Base-by-base conservation (phyloP, 805 yeast genomes). In the Lipomyces orientalis region DNA sequence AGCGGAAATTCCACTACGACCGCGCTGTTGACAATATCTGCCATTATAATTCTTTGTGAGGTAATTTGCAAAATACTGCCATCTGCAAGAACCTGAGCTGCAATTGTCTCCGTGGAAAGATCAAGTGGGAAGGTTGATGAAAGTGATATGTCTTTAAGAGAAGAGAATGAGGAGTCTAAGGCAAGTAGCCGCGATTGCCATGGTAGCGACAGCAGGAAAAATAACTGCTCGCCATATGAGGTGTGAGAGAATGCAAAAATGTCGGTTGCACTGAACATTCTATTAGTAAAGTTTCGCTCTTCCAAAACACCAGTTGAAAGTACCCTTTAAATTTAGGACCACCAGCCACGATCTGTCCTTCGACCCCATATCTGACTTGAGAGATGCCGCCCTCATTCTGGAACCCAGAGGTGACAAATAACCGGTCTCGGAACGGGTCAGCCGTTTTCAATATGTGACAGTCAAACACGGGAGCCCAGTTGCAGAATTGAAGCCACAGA, bases 381-480 rank as follows among this genome's bases (percentile, higher is more conserved):
- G 65, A 31, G 10, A 68, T 22, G 16, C 65, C 60, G 14, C 71
- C 70, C 7, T 52, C 16, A 5, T n/a, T 46, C 22, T 52, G 39
- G n/a, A 22, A 52, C 12, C 70, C 69, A 16, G 71, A 68, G 5
- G 61, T 34, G 19, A 68, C 16, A 39, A 63, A 63, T 49, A 68
- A 19, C 10, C 65, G 35, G 54, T 67, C 67, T 7, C 62, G 19
- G 8, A 34, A 19, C n/a, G 56, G 19, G 29, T 61, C 65, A 5
- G 62, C 14, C n/a, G 62, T 46, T 7, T 54, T n/a, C 14, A 68
- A n/a, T 7, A 63, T 58, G 16, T 63, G 61, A n/a, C 62, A 39
- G 51, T 68, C 70, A 25, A 62, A 35, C 2, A 66, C 16, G 8
- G 71, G 69, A 3, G 65, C 71, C 66, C 65, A 67, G 34, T 63